A percentile compares a stretch with the other conserved stretches of the same genome.
These are phyloP conservation scores for Zea luxurians DNA, from an alignment of 176 grass and related monocot species.

Conservation along the genomic window DNA sequence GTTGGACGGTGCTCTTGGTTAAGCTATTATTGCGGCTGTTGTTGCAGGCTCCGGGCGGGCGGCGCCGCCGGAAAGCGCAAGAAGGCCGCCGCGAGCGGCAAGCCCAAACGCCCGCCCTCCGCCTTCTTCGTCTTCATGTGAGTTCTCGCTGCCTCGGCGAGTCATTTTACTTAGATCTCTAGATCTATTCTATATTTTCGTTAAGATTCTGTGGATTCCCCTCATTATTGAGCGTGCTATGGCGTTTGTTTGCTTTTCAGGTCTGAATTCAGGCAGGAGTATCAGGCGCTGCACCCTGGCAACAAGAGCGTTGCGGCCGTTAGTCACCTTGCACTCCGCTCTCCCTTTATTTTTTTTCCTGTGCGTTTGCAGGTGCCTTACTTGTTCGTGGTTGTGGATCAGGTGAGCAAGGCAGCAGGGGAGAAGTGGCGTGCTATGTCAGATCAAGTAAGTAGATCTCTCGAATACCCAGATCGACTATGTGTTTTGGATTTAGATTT, in stretches of 20 bases:
- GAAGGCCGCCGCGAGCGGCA: slow-evolving; percentile 58
- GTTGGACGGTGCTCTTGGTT: background rate
- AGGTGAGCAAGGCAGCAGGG: slow-evolving; percentile 89
- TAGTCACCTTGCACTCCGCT: slow-evolving; percentile 28
- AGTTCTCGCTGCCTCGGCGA: background rate
- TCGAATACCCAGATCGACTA: slow-evolving; percentile 15
- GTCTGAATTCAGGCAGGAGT: slow-evolving; percentile 88
- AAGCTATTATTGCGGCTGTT: background rate
- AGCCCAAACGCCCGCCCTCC: slow-evolving; percentile 87
- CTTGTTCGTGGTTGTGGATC: slow-evolving; percentile 18
- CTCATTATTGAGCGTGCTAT: background rate
- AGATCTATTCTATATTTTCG: slow-evolving; percentile 27
- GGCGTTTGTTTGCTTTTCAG: slow-evolving; percentile 16
- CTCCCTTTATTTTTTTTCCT: background rate
- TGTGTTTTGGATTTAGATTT: background rate
- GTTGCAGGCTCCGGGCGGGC: slow-evolving; percentile 46
- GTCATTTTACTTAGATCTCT: slow-evolving; percentile 36
- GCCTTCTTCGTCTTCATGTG: slow-evolving; percentile 95
- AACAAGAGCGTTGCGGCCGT: slow-evolving; percentile 74
- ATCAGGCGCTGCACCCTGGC: slow-evolving; percentile 59
- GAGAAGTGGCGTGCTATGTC: slow-evolving; percentile 71
- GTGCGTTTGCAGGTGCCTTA: slow-evolving; percentile 12
- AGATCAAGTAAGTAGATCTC: slow-evolving; percentile 57
- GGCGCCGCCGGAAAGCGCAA: slow-evolving; percentile 47
- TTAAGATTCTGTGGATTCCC: background rate